These are phyloP conservation scores for Crepidotus variabilis DNA, from an alignment of 768 basidiomycete species.

Conservation along the genomic window DNA sequence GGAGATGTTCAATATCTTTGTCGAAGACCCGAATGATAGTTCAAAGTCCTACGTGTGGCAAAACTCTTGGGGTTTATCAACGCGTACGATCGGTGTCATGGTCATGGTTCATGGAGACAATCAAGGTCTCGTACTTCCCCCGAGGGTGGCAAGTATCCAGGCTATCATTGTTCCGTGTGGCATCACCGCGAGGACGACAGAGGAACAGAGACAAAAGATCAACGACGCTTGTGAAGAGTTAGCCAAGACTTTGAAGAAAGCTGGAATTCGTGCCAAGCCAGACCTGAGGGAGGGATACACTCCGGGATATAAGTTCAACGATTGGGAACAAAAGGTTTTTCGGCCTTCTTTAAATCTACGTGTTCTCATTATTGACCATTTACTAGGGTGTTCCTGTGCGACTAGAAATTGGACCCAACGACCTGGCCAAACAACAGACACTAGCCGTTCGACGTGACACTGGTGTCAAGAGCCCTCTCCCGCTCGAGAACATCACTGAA, in stretches of 20 bases:
- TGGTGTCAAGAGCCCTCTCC: constrained; percentile 41
- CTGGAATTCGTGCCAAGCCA: constrained; percentile 79
- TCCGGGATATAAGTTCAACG: constrained; percentile 98
- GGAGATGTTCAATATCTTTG: constrained; percentile 97
- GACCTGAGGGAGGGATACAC: constrained; percentile 96
- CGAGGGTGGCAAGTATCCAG: constrained; percentile 91
- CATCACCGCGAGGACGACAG: constrained; percentile 79
- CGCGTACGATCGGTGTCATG: constrained; percentile 97
- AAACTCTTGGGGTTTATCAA: constrained; percentile 97
- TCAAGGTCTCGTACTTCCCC: constrained; percentile 95
- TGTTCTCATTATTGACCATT: constrained; percentile 1
- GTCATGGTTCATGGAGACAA: constrained; percentile 99
- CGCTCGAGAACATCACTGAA: constrained; percentile 35
- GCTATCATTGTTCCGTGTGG: constrained; percentile 92
- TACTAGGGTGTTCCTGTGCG: constrained; percentile 86
- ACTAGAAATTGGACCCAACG: constrained; percentile 94
- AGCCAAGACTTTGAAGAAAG: constrained; percentile 65
- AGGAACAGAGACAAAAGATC: constrained; percentile 65
- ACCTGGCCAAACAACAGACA: constrained; percentile 79
- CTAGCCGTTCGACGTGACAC: constrained; percentile 77
- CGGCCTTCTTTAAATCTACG: constrained; percentile 1
- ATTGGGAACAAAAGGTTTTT: constrained; percentile 95
- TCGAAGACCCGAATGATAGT: constrained; percentile 84
- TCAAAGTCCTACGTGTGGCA: constrained; percentile 88
- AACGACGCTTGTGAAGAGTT: constrained; percentile 76